phyloP scores from a whole-genome alignment of 352 stramenopile genomes.

The Globisporangium radiosum region DNA sequence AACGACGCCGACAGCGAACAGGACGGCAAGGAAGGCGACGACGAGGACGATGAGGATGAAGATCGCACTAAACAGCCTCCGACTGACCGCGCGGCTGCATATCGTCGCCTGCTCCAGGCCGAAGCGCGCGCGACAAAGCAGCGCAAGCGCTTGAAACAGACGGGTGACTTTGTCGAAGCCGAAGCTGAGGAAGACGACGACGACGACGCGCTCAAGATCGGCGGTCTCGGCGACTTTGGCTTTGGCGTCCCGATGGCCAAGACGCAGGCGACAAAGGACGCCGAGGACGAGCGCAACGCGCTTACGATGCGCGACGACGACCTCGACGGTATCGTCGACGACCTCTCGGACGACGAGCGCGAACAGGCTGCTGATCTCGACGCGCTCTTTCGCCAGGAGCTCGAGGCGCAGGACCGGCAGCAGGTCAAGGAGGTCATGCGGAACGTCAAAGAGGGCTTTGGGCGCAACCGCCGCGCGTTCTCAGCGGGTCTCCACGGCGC shows the following conservation, averaged over 20 bases:
- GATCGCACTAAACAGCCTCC: slow-evolving; percentile 13
- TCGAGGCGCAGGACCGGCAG: slow-evolving; percentile 59
- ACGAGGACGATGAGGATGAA: slow-evolving; percentile 21
- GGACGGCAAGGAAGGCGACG: slow-evolving; percentile 50
- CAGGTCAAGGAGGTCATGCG: slow-evolving; percentile 83
- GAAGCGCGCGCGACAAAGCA: slow-evolving; percentile 48
- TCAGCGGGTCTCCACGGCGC: slow-evolving; percentile 40
- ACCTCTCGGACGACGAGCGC: slow-evolving; percentile 79
- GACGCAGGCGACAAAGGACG: slow-evolving; percentile 68
- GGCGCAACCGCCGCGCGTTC: slow-evolving; percentile 75
- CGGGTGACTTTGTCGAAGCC: slow-evolving; percentile 62
- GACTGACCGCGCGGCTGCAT: slow-evolving; percentile 67
- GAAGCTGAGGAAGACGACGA: slow-evolving; percentile 86
- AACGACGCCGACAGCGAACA: slow-evolving; percentile 53
- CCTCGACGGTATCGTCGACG: slow-evolving; percentile 81
- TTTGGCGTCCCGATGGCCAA: slow-evolving; percentile 68
- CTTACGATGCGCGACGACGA: slow-evolving; percentile 74
- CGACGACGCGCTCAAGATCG: slow-evolving; percentile 77
- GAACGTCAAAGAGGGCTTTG: slow-evolving; percentile 86
- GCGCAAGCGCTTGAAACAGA: slow-evolving; percentile 52
- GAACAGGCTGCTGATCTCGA: slow-evolving; percentile 58
- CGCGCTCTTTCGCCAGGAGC: slow-evolving; percentile 65
- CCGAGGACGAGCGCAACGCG: slow-evolving; percentile 67
- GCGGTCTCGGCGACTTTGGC: slow-evolving; percentile 77
- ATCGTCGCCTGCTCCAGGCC: slow-evolving; percentile 50